A percentile compares a stretch with the other conserved stretches of the same genome.
These are phyloP conservation scores for Silene noctiflora DNA, from an alignment of 179 eudicot genomes.

Conservation along the genomic window DNA sequence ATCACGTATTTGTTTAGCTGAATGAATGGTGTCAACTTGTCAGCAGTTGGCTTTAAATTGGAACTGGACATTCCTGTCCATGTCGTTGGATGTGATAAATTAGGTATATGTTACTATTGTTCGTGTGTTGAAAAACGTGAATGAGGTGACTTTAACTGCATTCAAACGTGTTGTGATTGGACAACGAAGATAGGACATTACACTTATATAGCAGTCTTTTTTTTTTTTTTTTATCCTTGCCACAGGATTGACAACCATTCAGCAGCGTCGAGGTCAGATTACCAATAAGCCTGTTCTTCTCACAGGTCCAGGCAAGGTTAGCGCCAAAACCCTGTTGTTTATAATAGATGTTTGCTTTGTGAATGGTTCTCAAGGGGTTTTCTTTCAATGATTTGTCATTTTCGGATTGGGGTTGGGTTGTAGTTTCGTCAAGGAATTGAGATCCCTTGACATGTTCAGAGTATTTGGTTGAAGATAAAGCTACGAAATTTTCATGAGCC, in stretches of 20 bases:
- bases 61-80: background rate
- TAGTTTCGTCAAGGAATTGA: background rate
- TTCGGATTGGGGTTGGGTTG: background rate
- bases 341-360: background rate
- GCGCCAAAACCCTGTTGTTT: background rate
- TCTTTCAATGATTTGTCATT: background rate
- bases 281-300: constrained; percentile 91
- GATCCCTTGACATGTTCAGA: background rate
- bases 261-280: constrained; percentile 73
- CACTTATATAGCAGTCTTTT: background rate
- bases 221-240: constrained; percentile 24
- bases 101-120: background rate
- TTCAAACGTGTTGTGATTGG: background rate
- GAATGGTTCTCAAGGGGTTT: background rate
- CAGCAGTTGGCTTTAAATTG: background rate
- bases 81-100: background rate
- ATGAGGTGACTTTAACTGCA: too few relatives aligned
- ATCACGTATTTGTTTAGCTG: background rate
- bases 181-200: background rate
- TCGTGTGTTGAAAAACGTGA: background rate
- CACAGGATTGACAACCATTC: constrained; percentile 77
- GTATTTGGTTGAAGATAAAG: background rate
- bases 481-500: background rate
- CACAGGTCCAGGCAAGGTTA: constrained; percentile 96
- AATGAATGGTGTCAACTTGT: background rate